Percentiles rank a stretch among this genome's conserved stretches.
Evolutionary conservation across 805 yeast genomes (phyloP).

Genomic region (Kazachstania africana): DNA sequence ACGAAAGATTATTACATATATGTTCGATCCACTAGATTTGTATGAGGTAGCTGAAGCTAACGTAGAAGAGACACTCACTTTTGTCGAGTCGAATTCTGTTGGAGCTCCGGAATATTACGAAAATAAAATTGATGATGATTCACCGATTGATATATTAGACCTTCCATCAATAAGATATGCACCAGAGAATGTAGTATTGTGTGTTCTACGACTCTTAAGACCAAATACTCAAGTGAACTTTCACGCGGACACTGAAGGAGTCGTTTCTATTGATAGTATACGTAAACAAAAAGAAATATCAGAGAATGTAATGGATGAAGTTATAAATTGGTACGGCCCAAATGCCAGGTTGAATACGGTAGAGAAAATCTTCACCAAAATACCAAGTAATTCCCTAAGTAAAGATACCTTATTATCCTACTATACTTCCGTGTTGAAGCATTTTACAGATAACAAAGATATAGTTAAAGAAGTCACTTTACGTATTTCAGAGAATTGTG

Average conservation of each 20-base stretch:
- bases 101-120: constrained; percentile 1
- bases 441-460: not conserved
- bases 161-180: constrained; percentile 41
- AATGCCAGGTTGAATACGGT: constrained; percentile 16
- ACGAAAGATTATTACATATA: too few species aligned
- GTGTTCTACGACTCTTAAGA: constrained; percentile 37
- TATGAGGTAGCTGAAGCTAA: constrained; percentile 13
- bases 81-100: too few species aligned
- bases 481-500: constrained; percentile 70
- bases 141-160: constrained; percentile 43
- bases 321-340: constrained; percentile 40
- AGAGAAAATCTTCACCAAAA: constrained; percentile 22
- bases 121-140: constrained; percentile 13
- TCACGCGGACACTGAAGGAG: constrained; percentile 1
- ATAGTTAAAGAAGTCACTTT: constrained; percentile 47
- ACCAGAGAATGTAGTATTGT: constrained; percentile 33
- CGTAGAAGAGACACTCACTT: too few species aligned
- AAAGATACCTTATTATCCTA: constrained; percentile 34
- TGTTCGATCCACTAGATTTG: constrained; percentile 29
- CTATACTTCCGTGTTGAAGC: constrained; percentile 33
- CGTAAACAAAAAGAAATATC: constrained; percentile 29
- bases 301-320: constrained; percentile 11
- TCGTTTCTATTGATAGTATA: constrained; percentile 8
- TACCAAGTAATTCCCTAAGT: constrained; percentile 34
- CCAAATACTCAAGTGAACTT: constrained; percentile 45